phyloP scores from a whole-genome alignment of 345 rosid species.

The Eucalyptus sideroxylon region DNA sequence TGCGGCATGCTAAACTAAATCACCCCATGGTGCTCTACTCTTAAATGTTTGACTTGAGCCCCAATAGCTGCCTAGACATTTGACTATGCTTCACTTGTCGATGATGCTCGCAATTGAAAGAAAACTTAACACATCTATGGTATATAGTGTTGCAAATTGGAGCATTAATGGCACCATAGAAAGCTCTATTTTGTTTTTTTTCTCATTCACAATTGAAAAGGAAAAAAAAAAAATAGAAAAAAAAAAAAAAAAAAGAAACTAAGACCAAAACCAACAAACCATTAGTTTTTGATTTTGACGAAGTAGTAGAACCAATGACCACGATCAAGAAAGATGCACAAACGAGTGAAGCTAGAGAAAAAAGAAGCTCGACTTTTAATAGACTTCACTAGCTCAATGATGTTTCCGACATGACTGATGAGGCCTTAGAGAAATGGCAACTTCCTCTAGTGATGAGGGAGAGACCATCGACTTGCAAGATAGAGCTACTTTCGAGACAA shows the following conservation, averaged over 20 bases:
- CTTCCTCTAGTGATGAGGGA: not conserved
- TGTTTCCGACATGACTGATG: not conserved
- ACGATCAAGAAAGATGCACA: not conserved
- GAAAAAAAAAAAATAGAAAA: not conserved
- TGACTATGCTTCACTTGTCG: too few species aligned
- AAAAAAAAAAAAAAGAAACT: fast-evolving
- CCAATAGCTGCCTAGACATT: not conserved
- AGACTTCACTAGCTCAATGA: not conserved
- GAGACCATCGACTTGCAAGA: not conserved
- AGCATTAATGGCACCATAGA: not conserved
- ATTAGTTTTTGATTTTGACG: fast-evolving
- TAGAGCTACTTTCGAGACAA: too few species aligned
- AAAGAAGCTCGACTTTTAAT: not conserved
- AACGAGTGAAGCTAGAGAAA: not conserved
- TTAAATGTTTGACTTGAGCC: not conserved
- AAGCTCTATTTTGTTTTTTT: not conserved
- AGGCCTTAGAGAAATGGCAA: not conserved
- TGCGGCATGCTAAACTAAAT: not conserved
- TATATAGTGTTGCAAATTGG: not conserved
- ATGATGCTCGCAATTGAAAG: not conserved
- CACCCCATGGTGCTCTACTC: not conserved
- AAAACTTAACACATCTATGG: too few species aligned
- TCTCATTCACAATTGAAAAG: not conserved
- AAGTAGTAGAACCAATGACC: not conserved
- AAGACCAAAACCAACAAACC: not conserved